Evolutionary conservation across 2,329 filamentous ascomycete genomes (phyloP).

Genomic region (Fusarium falciforme): DNA sequence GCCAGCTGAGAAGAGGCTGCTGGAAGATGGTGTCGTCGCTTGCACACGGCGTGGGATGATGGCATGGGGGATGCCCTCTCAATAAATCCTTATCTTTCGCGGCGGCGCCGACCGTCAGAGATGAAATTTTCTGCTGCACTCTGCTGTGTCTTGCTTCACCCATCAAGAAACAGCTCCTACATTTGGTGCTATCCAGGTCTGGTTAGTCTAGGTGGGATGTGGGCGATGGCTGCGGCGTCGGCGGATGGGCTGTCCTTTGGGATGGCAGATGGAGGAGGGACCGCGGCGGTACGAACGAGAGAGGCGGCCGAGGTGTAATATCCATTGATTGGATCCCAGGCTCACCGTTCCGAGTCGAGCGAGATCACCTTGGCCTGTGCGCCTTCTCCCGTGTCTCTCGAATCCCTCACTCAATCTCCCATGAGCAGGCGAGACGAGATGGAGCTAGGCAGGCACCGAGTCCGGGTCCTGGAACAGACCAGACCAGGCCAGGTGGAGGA

Average conservation of each 20-base stretch:
- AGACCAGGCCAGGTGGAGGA: not conserved
- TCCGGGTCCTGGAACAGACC: not conserved
- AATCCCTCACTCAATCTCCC: conserved; percentile 8
- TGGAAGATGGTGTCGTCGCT: not conserved
- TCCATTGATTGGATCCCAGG: conserved; percentile 7
- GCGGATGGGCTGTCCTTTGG: conserved; percentile 24
- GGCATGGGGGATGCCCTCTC: not conserved
- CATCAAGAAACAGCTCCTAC: not conserved
- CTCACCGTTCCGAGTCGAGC: conserved; percentile 2
- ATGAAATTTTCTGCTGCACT: conserved; percentile 17
- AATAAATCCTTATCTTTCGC: conserved; percentile 28
- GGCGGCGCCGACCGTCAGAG: not conserved
- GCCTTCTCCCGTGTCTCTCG: not conserved
- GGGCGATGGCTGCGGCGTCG: conserved; percentile 30
- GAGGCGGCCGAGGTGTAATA: conserved; percentile 1
- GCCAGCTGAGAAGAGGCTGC: not conserved
- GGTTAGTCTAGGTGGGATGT: conserved; percentile 34
- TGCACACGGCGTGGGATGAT: not conserved
- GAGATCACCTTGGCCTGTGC: conserved; percentile 8
- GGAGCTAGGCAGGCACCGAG: not conserved
- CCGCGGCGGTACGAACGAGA: not conserved
- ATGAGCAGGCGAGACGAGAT: conserved; percentile 2
- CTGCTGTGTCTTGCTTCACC: not conserved
- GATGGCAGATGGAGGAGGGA: conserved; percentile 4
- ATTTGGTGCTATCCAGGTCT: conserved; percentile 22